Evolutionary conservation across 495 filamentous ascomycete genomes (phyloP).

Genomic region (Penicillium steckii): DNA sequence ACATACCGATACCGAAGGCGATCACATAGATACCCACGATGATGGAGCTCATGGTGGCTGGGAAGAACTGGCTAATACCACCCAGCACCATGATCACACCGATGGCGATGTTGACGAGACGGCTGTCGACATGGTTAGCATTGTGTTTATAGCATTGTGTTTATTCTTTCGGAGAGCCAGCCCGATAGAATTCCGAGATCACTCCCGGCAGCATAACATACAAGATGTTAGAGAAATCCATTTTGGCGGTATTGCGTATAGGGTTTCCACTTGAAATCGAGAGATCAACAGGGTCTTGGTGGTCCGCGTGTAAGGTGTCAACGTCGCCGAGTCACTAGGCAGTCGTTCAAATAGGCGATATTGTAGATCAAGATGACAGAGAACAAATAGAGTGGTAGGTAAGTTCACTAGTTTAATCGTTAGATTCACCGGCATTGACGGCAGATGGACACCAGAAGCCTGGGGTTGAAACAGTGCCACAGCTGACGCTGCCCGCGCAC

Average conservation of each 20-base stretch:
- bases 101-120: slow-evolving; percentile 88
- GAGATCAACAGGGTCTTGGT: slow-evolving; percentile 12
- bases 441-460: not conserved
- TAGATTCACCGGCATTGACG: slow-evolving; percentile 7
- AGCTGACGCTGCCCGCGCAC: not conserved
- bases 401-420: slow-evolving; percentile 14
- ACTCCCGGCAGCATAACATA: too few relatives aligned
- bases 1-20: slow-evolving; percentile 82
- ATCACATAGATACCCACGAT: slow-evolving; percentile 85
- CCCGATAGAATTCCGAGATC: too few relatives aligned
- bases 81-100: slow-evolving; percentile 87
- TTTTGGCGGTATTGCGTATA: slow-evolving; percentile 22
- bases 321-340: slow-evolving; percentile 9
- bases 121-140: slow-evolving; percentile 50
- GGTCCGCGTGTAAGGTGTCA: slow-evolving; percentile 3
- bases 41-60: slow-evolving; percentile 44
- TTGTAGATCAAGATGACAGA: not conserved
- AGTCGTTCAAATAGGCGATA: not conserved
- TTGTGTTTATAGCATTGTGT: not conserved
- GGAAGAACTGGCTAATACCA: slow-evolving; percentile 84
- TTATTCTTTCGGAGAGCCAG: too few relatives aligned
- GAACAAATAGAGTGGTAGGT: not conserved
- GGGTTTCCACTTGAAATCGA: not conserved
- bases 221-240: slow-evolving; percentile 62
- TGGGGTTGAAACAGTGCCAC: not conserved